A percentile compares a stretch with the other conserved stretches of the same genome.
These are phyloP conservation scores for Nitzschia palea DNA, from an alignment of 108 stramenopile species.

Conservation along the genomic window DNA sequence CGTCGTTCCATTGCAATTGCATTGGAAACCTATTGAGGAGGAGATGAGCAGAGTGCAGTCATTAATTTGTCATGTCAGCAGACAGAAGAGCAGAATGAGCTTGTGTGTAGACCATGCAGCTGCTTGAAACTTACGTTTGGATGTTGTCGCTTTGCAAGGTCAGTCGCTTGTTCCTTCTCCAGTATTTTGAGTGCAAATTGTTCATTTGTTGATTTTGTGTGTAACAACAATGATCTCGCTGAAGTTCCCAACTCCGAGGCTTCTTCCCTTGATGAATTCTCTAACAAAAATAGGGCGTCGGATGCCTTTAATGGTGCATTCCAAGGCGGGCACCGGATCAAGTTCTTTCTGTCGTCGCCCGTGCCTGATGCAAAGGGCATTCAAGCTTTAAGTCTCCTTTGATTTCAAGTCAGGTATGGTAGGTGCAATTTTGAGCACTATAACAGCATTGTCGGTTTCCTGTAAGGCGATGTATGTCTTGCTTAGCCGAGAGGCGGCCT, in stretches of 20 bases:
- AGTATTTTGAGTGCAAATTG: constrained; percentile 95
- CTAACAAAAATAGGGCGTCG: constrained; percentile 65
- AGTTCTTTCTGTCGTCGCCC: background rate
- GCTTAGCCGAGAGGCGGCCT: constrained; percentile 80
- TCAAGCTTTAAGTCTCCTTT: constrained; percentile 46
- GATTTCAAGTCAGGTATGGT: constrained; percentile 6
- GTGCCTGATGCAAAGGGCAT: constrained; percentile 42
- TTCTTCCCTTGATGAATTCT: constrained; percentile 66
- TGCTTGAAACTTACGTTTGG: too few relatives aligned
- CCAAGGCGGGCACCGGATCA: constrained; percentile 9
- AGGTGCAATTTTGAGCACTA: constrained; percentile 23
- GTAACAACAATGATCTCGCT: constrained; percentile 71
- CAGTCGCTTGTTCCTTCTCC: constrained; percentile 88
- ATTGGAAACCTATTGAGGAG: too few relatives aligned
- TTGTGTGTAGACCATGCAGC: too few relatives aligned
- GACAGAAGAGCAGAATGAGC: too few relatives aligned
- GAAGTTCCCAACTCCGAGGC: constrained; percentile 89
- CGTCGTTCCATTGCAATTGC: constrained; percentile 96
- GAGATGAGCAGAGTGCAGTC: too few relatives aligned
- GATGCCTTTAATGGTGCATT: constrained; percentile 61
- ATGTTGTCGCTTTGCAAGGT: constrained; percentile 89
- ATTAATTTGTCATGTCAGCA: too few relatives aligned
- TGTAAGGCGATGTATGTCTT: constrained; percentile 61
- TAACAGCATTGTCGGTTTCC: constrained; percentile 42
- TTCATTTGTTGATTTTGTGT: constrained; percentile 83